A percentile compares a stretch with the other conserved stretches of the same genome.
Evolutionary conservation across 495 filamentous ascomycete species (phyloP).

Genomic region (Acidiella bohemica): DNA sequence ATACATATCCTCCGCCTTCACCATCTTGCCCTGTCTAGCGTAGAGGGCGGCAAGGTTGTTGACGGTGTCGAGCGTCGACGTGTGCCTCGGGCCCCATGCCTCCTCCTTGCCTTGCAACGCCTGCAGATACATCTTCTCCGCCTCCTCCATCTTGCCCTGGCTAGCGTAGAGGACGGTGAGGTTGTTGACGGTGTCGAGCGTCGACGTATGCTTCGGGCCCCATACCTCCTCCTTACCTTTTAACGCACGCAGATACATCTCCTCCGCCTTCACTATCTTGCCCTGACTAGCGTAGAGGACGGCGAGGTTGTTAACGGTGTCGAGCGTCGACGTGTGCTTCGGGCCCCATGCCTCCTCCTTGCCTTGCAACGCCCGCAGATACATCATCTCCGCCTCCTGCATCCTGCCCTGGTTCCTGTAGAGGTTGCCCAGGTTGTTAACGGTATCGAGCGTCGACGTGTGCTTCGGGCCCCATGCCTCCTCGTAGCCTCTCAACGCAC

Average conservation of each 20-base stretch:
- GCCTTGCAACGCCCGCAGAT: slow-evolving; percentile 29
- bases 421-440: slow-evolving; percentile 17
- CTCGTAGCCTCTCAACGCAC: slow-evolving; percentile 22
- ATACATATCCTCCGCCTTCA: slow-evolving; percentile 28
- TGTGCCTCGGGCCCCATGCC: slow-evolving; percentile 6
- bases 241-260: slow-evolving; percentile 30
- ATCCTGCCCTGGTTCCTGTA: slow-evolving; percentile 25
- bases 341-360: slow-evolving; percentile 29
- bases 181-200: slow-evolving; percentile 28
- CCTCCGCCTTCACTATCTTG: slow-evolving; percentile 25
- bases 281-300: slow-evolving; percentile 19
- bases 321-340: slow-evolving; percentile 32
- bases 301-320: slow-evolving; percentile 24
- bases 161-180: slow-evolving; percentile 9
- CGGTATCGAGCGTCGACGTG: slow-evolving; percentile 29
- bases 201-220: slow-evolving; percentile 30
- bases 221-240: slow-evolving; percentile 27
- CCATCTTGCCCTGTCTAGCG: slow-evolving; percentile 24
- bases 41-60: slow-evolving; percentile 8
- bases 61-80: slow-evolving; percentile 7
- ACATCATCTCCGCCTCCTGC: slow-evolving; percentile 29
- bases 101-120: slow-evolving; percentile 9
- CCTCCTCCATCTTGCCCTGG: slow-evolving; percentile 28
- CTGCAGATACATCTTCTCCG: slow-evolving; percentile 25
- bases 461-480: slow-evolving; percentile 31